Conservation (phyloP, 2,329 filamentous ascomycete species). For the Myriangium duriaei region DNA sequence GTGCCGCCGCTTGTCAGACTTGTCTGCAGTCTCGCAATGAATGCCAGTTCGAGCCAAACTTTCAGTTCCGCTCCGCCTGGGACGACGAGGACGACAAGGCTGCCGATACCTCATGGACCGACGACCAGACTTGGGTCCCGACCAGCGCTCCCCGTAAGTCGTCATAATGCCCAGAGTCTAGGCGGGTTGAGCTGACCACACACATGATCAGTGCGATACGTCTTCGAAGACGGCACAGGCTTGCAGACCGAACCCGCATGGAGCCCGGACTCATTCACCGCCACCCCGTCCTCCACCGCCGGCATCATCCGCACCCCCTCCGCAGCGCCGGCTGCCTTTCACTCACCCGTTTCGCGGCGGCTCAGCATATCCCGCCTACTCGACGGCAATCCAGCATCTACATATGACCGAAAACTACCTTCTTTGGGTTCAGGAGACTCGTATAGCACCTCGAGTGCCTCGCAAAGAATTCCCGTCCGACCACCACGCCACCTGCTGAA, state of each 20-base stretch:
- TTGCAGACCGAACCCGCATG: neutral
- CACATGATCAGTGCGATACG: constrained; percentile 1
- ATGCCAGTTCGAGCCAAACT: constrained; percentile 15
- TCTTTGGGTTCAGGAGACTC: constrained; percentile 3
- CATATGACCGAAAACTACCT: neutral
- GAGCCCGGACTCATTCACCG: neutral
- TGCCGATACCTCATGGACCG: constrained; percentile 1
- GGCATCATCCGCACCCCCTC: neutral
- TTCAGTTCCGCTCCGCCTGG: constrained; percentile 11
- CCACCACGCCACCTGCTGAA: neutral
- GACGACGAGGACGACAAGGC: constrained; percentile 3
- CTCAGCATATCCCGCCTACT: neutral
- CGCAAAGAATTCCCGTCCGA: neutral
- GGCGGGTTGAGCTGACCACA: too few relatives aligned
- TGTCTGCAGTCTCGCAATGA: constrained; percentile 14
- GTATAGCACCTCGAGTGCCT: constrained; percentile 5
- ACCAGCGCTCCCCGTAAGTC: constrained; percentile 2
- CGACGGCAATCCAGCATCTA: neutral
- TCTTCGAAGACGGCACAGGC: constrained; percentile 3
- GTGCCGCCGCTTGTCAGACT: constrained; percentile 12
- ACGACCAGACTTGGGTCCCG: constrained; percentile 2
- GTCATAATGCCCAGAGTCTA: neutral
- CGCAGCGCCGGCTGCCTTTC: neutral
- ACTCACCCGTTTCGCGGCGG: neutral
- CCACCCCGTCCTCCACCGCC: neutral